A percentile compares a stretch with the other conserved stretches of the same genome.
phyloP scores from a whole-genome alignment of 352 stramenopile genomes.

The Globisporangium paroecandrum region DNA sequence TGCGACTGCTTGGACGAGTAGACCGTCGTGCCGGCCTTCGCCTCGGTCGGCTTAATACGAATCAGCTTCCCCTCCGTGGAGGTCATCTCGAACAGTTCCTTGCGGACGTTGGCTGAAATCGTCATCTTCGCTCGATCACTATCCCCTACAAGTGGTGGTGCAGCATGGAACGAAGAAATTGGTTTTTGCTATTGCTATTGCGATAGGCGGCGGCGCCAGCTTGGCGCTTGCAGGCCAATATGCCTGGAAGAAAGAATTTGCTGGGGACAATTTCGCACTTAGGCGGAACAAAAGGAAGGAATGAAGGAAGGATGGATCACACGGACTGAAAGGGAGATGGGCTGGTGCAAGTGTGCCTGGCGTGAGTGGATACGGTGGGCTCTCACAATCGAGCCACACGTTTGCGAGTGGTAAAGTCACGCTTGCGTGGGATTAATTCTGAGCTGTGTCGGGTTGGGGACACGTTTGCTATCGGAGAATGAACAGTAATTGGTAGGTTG shows the following conservation, averaged over 20 bases:
- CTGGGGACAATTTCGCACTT: constrained; percentile 47
- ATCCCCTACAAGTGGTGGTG: not conserved
- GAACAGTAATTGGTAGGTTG: not conserved
- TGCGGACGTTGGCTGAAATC: constrained; percentile 82
- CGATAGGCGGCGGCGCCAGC: constrained; percentile 6
- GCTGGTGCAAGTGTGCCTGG: not conserved
- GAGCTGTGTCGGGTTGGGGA: not conserved
- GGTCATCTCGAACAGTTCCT: constrained; percentile 84
- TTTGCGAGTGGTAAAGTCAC: not conserved
- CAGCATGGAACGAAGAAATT: constrained; percentile 21
- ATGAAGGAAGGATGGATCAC: constrained; percentile 26
- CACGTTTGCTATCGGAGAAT: not conserved
- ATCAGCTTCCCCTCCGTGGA: constrained; percentile 77
- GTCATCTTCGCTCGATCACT: constrained; percentile 49
- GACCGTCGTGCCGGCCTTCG: constrained; percentile 79
- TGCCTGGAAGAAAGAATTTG: not conserved
- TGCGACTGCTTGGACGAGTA: constrained; percentile 84
- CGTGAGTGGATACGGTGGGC: constrained; percentile 34
- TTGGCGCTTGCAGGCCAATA: not conserved
- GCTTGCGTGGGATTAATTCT: not conserved
- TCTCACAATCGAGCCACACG: constrained; percentile 13
- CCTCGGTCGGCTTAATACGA: constrained; percentile 80
- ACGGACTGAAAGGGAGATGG: constrained; percentile 11
- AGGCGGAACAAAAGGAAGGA: constrained; percentile 25
- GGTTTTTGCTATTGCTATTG: constrained; percentile 14